A percentile compares a stretch with the other conserved stretches of the same genome.
Evolutionary conservation across 164 flowering plant species (phyloP).

Genomic region (Chimonanthus salicifolius): DNA sequence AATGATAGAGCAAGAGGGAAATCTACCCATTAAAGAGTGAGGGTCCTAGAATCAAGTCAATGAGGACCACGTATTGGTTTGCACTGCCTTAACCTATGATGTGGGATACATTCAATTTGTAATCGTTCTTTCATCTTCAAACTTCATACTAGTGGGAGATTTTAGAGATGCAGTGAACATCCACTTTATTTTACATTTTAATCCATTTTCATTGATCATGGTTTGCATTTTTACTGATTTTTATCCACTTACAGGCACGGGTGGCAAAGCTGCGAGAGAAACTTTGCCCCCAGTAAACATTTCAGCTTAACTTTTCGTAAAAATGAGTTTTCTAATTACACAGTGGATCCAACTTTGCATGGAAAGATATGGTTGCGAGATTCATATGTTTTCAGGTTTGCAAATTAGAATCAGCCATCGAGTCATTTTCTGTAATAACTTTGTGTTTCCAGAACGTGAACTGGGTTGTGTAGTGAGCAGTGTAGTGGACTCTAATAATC

Average conservation of each 20-base stretch:
- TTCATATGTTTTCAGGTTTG: neutral
- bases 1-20: too few species aligned
- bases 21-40: too few species aligned
- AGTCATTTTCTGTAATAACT: neutral
- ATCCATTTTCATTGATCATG: neutral
- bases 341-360: neutral
- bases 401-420: neutral
- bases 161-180: neutral
- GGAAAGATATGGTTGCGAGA: too few species aligned
- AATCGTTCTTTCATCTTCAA: neutral
- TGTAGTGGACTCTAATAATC: too few species aligned
- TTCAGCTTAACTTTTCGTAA: constrained; percentile 3
- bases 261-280: constrained; percentile 43
- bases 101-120: neutral
- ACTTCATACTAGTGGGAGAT: neutral
- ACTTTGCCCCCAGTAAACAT: constrained; percentile 28
- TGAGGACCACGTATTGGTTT: too few species aligned
- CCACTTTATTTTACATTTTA: neutral
- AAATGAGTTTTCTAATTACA: neutral
- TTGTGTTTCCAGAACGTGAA: neutral
- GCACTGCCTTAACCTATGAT: too few species aligned
- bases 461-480: neutral
- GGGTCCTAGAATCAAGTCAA: too few species aligned
- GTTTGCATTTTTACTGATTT: neutral
- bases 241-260: constrained; percentile 28